These are phyloP conservation scores for Prunus yedoensis DNA, from an alignment of 331 rosid genomes.

Conservation along the genomic window DNA sequence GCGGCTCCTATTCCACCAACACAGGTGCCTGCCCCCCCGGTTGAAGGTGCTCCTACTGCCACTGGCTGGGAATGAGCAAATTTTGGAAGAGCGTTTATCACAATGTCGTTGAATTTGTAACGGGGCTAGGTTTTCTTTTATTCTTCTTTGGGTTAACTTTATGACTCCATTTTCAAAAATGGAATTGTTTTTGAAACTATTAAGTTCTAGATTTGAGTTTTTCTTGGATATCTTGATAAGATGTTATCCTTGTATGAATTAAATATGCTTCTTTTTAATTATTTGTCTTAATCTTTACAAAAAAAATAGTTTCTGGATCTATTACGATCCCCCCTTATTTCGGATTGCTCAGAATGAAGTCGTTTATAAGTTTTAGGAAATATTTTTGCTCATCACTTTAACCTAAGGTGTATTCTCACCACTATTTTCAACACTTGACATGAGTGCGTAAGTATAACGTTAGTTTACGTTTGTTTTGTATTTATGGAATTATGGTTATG, in stretches of 20 bases:
- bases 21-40: constrained; percentile 15
- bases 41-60: constrained; percentile 25
- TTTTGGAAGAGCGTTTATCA: background rate
- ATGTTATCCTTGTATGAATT: background rate
- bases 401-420: fast-evolving
- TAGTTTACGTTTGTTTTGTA: no score
- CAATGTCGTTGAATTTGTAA: background rate
- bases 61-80: constrained; percentile 38
- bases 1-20: constrained; percentile 35
- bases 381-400: no score
- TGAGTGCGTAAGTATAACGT: fast-evolving
- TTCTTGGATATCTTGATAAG: background rate
- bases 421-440: no score
- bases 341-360: no score
- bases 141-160: background rate
- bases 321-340: no score
- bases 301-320: no score
- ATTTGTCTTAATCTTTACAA: background rate
- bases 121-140: background rate
- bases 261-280: background rate
- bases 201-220: constrained; percentile 12
- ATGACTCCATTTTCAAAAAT: constrained; percentile 10
- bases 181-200: background rate
- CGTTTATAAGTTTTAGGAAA: no score
- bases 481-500: no score